Base-by-base conservation (phyloP, 2,329 filamentous ascomycete species). In the Bisporella sp. region DNA sequence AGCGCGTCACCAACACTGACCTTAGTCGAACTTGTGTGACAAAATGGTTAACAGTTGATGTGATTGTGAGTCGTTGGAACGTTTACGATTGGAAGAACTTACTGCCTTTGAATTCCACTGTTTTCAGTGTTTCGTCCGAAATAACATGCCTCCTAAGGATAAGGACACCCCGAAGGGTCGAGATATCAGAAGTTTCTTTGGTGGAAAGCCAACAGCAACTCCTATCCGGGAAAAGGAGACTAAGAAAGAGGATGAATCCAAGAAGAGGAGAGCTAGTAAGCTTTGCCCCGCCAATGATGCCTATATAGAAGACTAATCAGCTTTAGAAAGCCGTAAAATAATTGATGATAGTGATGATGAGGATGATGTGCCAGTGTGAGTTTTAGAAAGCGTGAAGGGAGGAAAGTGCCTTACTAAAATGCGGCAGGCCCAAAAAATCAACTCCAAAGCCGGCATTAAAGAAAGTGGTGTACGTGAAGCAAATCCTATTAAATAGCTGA, bases 141-240 rank as follows among this genome's bases (percentile, higher is more conserved):
- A 21, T 21, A 21, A 2, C 21, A 21, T 21, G 21, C 21, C 21
- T 21, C 21, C 21, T 21, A 21, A 21, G 21, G 21, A 21, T 21
- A 21, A 21, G 21, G 21, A 21, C 21, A 21, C 21, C 21, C 21
- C 21, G 21, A 21, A 21, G 21, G 21, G 21, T 21, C 21, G 21
- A 55, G 92, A 97, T 69, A 97, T 96, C 63, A 80, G 91, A 64
- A 89, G 77, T 61, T 97, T 96, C 71, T 96, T 97, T 73, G 83
- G 85, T 49, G 82, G 86, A 54, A 37, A 37, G n/a, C 90, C 90
- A 68, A 80, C 81, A 47, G 76, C 78, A 56, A 71, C 76, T 42
- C 71, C 77, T 12, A 69, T 74, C 53, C 68, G 68, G 56, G 67
- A 68, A 57, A 71, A 75, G 61, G 51, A 59, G 6, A 54, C 51